These are phyloP conservation scores for Apiotrichum mycotoxinovorans DNA, from an alignment of 1,284 basidiomycete genomes.

Conservation along the genomic window DNA sequence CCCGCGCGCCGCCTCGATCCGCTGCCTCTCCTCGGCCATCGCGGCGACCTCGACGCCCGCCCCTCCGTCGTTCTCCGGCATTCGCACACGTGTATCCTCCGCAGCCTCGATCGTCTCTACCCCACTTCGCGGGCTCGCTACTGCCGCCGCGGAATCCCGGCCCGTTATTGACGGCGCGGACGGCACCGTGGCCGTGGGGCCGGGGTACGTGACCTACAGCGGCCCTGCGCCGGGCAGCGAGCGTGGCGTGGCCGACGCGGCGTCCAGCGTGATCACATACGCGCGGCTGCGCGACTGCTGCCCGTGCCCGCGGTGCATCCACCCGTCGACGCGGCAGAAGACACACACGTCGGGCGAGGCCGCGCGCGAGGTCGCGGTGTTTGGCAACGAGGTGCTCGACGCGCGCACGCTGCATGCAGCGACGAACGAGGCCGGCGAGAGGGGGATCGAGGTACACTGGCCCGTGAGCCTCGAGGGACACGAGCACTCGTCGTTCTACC, in stretches of 20 bases:
- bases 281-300: constrained; percentile 60
- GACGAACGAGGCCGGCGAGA: constrained; percentile 1
- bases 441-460: constrained; percentile 14
- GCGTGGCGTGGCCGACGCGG: background rate
- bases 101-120: background rate
- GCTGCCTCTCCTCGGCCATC: background rate
- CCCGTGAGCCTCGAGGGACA: constrained; percentile 6
- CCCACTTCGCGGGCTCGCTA: background rate
- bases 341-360: constrained; percentile 56
- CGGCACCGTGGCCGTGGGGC: constrained; percentile 10
- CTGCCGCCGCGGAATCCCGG: background rate
- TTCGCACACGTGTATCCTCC: no score
- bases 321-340: constrained; percentile 72
- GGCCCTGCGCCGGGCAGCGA: constrained; percentile 13
- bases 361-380: constrained; percentile 5
- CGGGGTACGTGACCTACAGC: constrained; percentile 11
- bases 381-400: constrained; percentile 54
- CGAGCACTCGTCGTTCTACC: constrained; percentile 16
- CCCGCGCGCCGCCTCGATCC: background rate
- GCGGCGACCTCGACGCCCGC: background rate
- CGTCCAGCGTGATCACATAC: constrained; percentile 25
- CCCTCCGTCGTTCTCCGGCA: no score
- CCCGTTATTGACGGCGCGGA: background rate
- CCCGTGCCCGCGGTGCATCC: constrained; percentile 59
- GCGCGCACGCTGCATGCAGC: constrained; percentile 21